These are phyloP conservation scores for Penicillium paxilli DNA, from an alignment of 495 filamentous ascomycete species.

Conservation along the genomic window DNA sequence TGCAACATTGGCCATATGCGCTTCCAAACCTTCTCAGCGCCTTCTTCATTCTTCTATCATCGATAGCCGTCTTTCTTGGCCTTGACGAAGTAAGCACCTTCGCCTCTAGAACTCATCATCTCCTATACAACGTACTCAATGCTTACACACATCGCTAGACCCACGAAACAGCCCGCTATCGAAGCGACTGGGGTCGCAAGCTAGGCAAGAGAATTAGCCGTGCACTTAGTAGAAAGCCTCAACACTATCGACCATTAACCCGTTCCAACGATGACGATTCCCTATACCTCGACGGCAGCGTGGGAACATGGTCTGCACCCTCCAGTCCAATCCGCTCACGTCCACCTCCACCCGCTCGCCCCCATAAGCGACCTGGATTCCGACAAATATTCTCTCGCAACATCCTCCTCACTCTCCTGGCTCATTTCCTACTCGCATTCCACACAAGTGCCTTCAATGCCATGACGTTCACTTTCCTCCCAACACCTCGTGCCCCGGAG, in stretches of 20 bases:
- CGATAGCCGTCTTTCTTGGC: conserved; percentile 52
- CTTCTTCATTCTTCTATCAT: conserved; percentile 50
- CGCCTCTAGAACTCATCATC: not conserved
- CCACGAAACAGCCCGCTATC: conserved; percentile 46
- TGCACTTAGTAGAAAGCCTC: conserved; percentile 27
- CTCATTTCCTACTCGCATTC: conserved; percentile 67
- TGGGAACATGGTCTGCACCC: conserved; percentile 28
- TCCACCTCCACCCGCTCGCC: conserved; percentile 7
- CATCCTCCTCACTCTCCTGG: conserved; percentile 60
- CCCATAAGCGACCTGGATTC: conserved; percentile 47
- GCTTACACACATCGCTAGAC: too few relatives aligned
- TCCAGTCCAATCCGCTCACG: conserved; percentile 24
- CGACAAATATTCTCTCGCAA: conserved; percentile 62
- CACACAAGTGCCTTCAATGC: conserved; percentile 76
- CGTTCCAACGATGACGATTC: conserved; percentile 30
- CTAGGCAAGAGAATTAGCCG: conserved; percentile 43
- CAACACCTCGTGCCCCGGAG: conserved; percentile 58
- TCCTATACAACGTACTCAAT: not conserved
- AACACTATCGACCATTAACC: conserved; percentile 30
- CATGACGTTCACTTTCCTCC: conserved; percentile 71
- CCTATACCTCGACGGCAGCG: conserved; percentile 30
- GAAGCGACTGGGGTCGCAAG: conserved; percentile 50
- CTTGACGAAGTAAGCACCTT: conserved; percentile 57
- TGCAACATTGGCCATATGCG: conserved; percentile 61
- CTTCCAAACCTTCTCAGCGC: conserved; percentile 63